phyloP scores from a whole-genome alignment of 768 basidiomycete species.

The Boletus sensibilis region DNA sequence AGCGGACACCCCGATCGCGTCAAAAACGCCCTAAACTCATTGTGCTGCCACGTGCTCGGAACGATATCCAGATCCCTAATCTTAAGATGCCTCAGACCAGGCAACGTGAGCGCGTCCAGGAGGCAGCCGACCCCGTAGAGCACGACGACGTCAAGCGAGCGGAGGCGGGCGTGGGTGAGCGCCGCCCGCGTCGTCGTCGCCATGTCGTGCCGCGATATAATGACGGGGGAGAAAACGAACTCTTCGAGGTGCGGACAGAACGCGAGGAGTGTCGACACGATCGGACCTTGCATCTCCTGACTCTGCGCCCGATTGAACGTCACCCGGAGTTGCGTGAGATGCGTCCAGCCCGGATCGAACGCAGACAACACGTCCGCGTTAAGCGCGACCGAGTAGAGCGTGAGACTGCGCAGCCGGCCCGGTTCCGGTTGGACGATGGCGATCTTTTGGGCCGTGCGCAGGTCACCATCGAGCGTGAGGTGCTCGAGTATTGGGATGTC shows the following conservation, averaged over 20 bases:
- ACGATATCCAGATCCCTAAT: conserved; percentile 16
- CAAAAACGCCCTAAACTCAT: conserved; percentile 18
- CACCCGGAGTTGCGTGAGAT: conserved; percentile 17
- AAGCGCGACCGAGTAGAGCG: conserved; percentile 3
- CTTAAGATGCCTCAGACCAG: conserved; percentile 9
- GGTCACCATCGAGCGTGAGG: conserved; percentile 13
- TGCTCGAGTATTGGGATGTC: conserved; percentile 21
- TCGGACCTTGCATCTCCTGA: background rate
- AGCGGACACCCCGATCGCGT: conserved; percentile 22
- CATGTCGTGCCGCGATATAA: background rate
- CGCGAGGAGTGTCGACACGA: conserved; percentile 14
- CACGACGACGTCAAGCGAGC: conserved; percentile 10
- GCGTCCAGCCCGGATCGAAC: conserved; percentile 15
- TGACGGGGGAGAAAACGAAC: conserved; percentile 8
- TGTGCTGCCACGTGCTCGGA: conserved; percentile 15
- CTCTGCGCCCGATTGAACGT: background rate
- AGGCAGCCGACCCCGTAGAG: conserved; percentile 3
- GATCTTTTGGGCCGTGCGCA: conserved; percentile 6
- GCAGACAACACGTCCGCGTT: background rate
- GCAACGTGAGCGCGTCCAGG: conserved; percentile 15
- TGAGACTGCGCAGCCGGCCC: conserved; percentile 13
- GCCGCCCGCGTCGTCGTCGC: background rate
- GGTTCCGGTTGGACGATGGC: conserved; percentile 4
- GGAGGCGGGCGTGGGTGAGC: conserved; percentile 16
- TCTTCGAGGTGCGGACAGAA: conserved; percentile 23